Evolutionary conservation across 2,329 filamentous ascomycete species (phyloP).

Genomic region (Penicillium sp.): DNA sequence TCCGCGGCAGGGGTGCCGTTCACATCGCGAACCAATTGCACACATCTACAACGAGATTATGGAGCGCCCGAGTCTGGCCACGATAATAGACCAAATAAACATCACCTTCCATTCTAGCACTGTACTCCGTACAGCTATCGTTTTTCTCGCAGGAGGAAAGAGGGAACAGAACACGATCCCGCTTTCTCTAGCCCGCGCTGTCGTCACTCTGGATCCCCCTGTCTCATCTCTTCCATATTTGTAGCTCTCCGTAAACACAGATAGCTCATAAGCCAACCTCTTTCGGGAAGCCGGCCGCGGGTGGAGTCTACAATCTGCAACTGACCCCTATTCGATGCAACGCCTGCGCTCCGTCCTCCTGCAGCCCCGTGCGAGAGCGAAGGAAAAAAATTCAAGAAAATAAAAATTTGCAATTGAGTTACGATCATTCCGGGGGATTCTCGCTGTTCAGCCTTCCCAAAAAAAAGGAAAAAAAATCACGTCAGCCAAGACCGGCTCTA

Average conservation of each 20-base stretch:
- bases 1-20: constrained; percentile 21
- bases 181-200: not conserved
- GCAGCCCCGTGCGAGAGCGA: constrained; percentile 23
- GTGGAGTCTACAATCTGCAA: constrained; percentile 2
- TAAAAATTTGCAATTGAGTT: constrained; percentile 5
- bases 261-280: constrained; percentile 14
- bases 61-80: constrained; percentile 1
- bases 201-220: constrained; percentile 5
- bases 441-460: constrained; percentile 22
- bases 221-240: not conserved
- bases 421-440: constrained; percentile 34
- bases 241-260: not conserved
- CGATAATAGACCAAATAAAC: constrained; percentile 1
- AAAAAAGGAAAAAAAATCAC: constrained; percentile 7
- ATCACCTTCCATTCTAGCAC: not conserved
- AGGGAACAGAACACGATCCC: not conserved
- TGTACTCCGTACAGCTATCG: not conserved
- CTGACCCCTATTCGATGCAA: constrained; percentile 6
- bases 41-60: not conserved
- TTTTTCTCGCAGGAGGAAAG: not conserved
- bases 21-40: constrained; percentile 5
- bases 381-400: not conserved
- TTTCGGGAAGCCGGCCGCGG: constrained; percentile 20
- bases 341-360: constrained; percentile 24
- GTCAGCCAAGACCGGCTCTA: constrained; percentile 30